Evolutionary conservation across 2,329 filamentous ascomycete genomes (phyloP).

Genomic region (Escovopsis weberi): DNA sequence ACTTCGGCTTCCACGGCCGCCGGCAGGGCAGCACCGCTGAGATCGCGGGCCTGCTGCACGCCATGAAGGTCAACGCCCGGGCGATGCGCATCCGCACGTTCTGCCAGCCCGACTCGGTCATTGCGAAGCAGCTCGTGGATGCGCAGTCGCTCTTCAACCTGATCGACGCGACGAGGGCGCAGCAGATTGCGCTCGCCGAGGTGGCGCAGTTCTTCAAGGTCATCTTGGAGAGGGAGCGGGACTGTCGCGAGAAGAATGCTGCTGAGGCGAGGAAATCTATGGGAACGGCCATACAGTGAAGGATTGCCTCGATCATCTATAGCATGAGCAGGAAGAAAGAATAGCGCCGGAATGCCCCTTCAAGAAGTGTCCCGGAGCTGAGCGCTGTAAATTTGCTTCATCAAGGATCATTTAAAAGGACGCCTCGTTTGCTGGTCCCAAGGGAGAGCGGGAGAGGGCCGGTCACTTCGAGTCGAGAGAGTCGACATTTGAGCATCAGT

Average conservation of each 20-base stretch:
- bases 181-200: conserved; percentile 33
- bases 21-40: conserved; percentile 27
- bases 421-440: background rate
- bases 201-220: conserved; percentile 40
- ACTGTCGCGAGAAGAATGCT: conserved; percentile 12
- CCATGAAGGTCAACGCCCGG: conserved; percentile 38
- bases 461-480: too few relatives aligned
- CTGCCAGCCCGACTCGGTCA: conserved; percentile 42
- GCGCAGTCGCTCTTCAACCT: conserved; percentile 35
- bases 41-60: conserved; percentile 33
- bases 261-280: conserved; percentile 7
- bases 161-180: conserved; percentile 27
- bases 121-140: conserved; percentile 43
- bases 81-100: conserved; percentile 39
- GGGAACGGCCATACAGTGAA: background rate
- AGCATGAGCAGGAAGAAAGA: too few relatives aligned
- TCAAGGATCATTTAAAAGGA: background rate
- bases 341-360: too few relatives aligned
- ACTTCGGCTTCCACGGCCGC: conserved; percentile 41
- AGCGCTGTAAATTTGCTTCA: background rate
- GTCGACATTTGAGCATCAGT: too few relatives aligned
- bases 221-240: conserved; percentile 32
- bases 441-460: too few relatives aligned
- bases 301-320: background rate
- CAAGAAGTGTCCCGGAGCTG: background rate